Percentiles rank a stretch among this genome's conserved stretches.
These are phyloP conservation scores for Coemansia sp. DNA, from an alignment of 192 early-diverging fungal genomes.

Conservation along the genomic window DNA sequence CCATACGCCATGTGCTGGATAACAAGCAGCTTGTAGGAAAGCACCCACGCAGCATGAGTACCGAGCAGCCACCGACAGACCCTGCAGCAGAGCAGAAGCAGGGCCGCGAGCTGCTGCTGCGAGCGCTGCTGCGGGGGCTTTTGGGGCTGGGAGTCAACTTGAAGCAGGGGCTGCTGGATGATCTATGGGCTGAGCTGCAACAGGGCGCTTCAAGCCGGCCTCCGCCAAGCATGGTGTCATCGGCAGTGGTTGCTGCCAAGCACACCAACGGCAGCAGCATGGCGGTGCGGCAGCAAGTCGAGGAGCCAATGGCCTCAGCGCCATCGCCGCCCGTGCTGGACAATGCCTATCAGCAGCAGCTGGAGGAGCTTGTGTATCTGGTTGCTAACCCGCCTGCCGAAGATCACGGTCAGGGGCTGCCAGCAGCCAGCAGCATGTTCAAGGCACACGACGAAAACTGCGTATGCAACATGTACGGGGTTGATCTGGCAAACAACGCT, in stretches of 20 bases:
- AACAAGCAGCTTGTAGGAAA: background rate
- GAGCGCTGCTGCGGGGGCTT: slow-evolving; percentile 26
- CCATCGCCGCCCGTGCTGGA: background rate
- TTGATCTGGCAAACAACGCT: slow-evolving; percentile 10
- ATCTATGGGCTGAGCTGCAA: slow-evolving; percentile 33
- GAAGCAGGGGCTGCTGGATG: slow-evolving; percentile 20
- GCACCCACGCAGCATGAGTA: background rate
- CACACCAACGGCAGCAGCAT: background rate
- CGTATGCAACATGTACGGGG: slow-evolving; percentile 33
- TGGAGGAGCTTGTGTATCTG: slow-evolving; percentile 19
- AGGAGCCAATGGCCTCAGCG: background rate
- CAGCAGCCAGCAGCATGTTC: slow-evolving; percentile 25
- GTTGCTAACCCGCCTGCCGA: slow-evolving; percentile 19
- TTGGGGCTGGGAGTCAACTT: slow-evolving; percentile 33
- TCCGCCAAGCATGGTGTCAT: background rate
- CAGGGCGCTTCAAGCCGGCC: background rate
- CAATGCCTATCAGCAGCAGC: slow-evolving; percentile 13
- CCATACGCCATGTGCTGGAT: slow-evolving; percentile 4
- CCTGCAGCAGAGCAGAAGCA: slow-evolving; percentile 2
- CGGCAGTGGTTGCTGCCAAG: background rate
- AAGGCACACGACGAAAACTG: slow-evolving; percentile 31
- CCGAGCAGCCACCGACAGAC: background rate
- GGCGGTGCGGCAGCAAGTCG: background rate
- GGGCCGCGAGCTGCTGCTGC: slow-evolving; percentile 14
- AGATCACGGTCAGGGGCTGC: slow-evolving; percentile 21